Conservation (phyloP, 2,329 filamentous ascomycete species). For the Epichloe coenophiala region DNA sequence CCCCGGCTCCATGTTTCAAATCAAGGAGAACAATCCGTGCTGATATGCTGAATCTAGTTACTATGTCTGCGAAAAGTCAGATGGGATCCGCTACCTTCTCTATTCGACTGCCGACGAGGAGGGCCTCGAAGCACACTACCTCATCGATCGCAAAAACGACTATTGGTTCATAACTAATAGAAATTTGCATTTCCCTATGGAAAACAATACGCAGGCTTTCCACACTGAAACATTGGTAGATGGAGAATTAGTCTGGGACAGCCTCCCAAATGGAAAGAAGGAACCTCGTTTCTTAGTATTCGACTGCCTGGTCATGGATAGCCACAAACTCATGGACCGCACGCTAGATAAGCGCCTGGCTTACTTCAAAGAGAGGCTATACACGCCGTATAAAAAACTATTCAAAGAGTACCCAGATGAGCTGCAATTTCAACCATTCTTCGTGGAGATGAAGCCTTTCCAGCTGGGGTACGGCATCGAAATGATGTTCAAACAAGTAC, state of each 20-base stretch:
- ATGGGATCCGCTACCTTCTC: conserved; percentile 85
- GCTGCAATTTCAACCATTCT: conserved; percentile 58
- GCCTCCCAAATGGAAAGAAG: conserved; percentile 48
- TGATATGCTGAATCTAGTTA: conserved; percentile 42
- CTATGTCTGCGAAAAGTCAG: conserved; percentile 96
- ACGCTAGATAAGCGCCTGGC: conserved; percentile 81
- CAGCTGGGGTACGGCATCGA: conserved; percentile 79
- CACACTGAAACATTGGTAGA: conserved; percentile 77
- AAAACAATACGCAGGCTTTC: conserved; percentile 50
- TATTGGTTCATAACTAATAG: conserved; percentile 69
- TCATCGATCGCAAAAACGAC: conserved; percentile 96
- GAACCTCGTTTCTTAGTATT: conserved; percentile 84
- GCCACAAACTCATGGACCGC: conserved; percentile 59
- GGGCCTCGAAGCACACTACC: conserved; percentile 60
- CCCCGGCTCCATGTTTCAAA: conserved; percentile 3
- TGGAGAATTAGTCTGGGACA: conserved; percentile 84
- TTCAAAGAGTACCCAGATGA: conserved; percentile 57
- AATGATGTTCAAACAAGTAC: conserved; percentile 80
- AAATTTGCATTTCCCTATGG: conserved; percentile 67
- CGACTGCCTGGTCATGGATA: conserved; percentile 76
- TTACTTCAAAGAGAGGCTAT: conserved; percentile 68
- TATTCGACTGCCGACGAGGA: conserved; percentile 62
- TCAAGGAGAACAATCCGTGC: background rate
- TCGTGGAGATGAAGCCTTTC: conserved; percentile 77
- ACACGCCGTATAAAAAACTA: conserved; percentile 53